Conservation (phyloP, 495 filamentous ascomycete species). For the Neurospora sp. region DNA sequence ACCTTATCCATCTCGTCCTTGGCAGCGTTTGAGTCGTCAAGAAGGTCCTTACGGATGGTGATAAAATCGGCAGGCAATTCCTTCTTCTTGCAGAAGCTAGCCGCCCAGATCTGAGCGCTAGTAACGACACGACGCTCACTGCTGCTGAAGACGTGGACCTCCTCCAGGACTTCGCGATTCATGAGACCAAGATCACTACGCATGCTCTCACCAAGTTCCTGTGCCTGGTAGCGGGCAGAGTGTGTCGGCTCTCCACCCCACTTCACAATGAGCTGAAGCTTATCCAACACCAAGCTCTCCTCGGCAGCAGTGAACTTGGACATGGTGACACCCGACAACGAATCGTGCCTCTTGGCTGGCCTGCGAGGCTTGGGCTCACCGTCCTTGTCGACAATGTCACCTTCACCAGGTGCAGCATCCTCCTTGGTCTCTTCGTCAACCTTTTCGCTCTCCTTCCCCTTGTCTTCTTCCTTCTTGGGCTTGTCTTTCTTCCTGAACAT, state of each 20-base stretch:
- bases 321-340: slow-evolving; percentile 74
- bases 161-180: slow-evolving; percentile 81
- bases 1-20: slow-evolving; percentile 99
- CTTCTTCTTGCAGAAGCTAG: slow-evolving; percentile 79
- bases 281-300: slow-evolving; percentile 82
- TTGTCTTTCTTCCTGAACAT: slow-evolving; percentile 83
- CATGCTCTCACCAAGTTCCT: slow-evolving; percentile 90
- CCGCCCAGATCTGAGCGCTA: slow-evolving; percentile 93
- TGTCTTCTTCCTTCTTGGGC: slow-evolving; percentile 20
- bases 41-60: slow-evolving; percentile 80
- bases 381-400: slow-evolving; percentile 7
- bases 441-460: slow-evolving; percentile 32
- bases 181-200: slow-evolving; percentile 87
- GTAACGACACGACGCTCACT: slow-evolving; percentile 91
- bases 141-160: slow-evolving; percentile 87
- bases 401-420: background rate
- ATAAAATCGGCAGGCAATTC: slow-evolving; percentile 76
- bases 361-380: slow-evolving; percentile 12
- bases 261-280: slow-evolving; percentile 94
- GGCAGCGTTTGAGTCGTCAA: slow-evolving; percentile 97
- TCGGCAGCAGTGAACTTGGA: slow-evolving; percentile 84
- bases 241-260: slow-evolving; percentile 99
- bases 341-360: slow-evolving; percentile 61
- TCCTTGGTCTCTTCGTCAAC: slow-evolving; percentile 1
- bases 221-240: slow-evolving; percentile 88